phyloP scores from a whole-genome alignment of 2,329 filamentous ascomycete genomes.

The Clonostachys byssicola region DNA sequence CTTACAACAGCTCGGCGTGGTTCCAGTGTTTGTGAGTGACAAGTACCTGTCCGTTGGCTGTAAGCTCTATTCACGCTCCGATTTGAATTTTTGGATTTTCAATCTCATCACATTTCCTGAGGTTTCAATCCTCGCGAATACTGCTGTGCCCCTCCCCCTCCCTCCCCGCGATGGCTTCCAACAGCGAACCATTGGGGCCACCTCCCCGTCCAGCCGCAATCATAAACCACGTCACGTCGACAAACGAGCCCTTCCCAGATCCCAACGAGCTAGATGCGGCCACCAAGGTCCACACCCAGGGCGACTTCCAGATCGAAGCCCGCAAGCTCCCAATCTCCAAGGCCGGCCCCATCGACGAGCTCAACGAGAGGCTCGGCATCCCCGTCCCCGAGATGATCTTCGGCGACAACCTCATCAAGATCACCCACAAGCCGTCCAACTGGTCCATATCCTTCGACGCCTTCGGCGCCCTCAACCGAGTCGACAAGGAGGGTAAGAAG shows the following conservation, averaged over 20 bases:
- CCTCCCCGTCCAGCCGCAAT: neutral
- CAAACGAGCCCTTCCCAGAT: slow-evolving; percentile 51
- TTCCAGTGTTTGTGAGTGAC: no score
- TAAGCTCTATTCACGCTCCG: no score
- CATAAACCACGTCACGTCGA: slow-evolving; percentile 33
- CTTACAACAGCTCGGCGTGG: no score
- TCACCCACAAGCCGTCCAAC: slow-evolving; percentile 68
- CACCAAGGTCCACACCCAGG: slow-evolving; percentile 54
- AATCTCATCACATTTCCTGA: no score
- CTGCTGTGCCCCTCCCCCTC: no score
- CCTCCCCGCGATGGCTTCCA: no score
- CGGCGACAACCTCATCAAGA: slow-evolving; percentile 80
- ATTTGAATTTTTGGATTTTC: no score
- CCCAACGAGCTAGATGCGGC: slow-evolving; percentile 44
- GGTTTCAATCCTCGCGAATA: no score
- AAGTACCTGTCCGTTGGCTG: no score
- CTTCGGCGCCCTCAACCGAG: slow-evolving; percentile 79
- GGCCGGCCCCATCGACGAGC: slow-evolving; percentile 80
- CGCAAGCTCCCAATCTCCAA: slow-evolving; percentile 95
- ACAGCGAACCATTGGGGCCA: no score
- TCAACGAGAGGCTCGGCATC: slow-evolving; percentile 76
- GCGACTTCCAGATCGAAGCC: slow-evolving; percentile 70
- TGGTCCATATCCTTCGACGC: slow-evolving; percentile 83
- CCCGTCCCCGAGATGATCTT: slow-evolving; percentile 98
- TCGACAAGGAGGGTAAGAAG: slow-evolving; percentile 87